phyloP scores from a whole-genome alignment of 1,284 basidiomycete genomes.

The Tilletia horrida region DNA sequence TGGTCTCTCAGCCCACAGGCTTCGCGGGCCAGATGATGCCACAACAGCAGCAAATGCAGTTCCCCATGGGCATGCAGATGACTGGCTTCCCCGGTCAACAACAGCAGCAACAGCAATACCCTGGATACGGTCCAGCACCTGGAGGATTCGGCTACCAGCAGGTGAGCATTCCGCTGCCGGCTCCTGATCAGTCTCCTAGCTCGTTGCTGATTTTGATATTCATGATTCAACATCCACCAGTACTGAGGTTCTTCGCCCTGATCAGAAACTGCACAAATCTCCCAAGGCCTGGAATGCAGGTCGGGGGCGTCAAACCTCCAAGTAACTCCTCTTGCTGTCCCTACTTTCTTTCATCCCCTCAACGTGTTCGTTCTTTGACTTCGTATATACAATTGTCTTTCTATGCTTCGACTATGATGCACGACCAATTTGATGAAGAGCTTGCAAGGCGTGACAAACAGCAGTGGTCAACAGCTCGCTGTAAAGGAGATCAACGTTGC shows the following conservation, averaged over 20 bases:
- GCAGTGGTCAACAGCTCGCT: too few species aligned
- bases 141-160: slow-evolving; percentile 6
- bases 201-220: too few species aligned
- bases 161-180: neutral
- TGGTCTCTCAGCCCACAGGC: slow-evolving; percentile 6
- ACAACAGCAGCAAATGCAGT: slow-evolving; percentile 13
- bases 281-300: too few species aligned
- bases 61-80: slow-evolving; percentile 16
- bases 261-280: too few species aligned
- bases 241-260: too few species aligned
- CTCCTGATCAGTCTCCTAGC: too few species aligned
- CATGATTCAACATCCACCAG: too few species aligned
- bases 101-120: slow-evolving; percentile 5
- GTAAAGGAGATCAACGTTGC: too few species aligned
- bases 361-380: slow-evolving; percentile 14
- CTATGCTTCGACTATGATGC: slow-evolving; percentile 18
- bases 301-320: too few species aligned
- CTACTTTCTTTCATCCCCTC: neutral
- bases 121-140: neutral
- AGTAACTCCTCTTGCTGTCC: too few species aligned
- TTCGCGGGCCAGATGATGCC: neutral
- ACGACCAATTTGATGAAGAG: too few species aligned
- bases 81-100: slow-evolving; percentile 15
- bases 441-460: too few species aligned
- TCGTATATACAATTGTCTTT: slow-evolving; percentile 19